Base-by-base conservation (phyloP, 352 stramenopile species). In the Phytophthora macrochlamydospora region DNA sequence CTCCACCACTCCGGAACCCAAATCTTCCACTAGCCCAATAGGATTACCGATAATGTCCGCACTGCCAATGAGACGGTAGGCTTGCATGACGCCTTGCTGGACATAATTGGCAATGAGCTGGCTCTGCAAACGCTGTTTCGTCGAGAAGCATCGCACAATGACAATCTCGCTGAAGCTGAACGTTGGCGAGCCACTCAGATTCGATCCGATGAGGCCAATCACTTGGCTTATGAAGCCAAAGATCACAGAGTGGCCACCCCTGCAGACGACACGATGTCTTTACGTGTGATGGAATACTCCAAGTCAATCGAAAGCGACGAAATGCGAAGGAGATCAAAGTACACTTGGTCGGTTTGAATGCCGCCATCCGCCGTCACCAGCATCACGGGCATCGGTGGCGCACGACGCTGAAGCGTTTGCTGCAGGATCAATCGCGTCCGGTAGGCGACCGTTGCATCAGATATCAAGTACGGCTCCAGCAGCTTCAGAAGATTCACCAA, bases 31-130 rank as follows among this genome's bases (percentile, higher is more conserved):
- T 29, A 96, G 65, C n/a, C 88, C 88, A 14, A 96, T 92, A 3
- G 88, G 88, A 56, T 96, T 92, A 24, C 88, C 88, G 31, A 96
- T 92, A 35, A 96, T 94, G 62, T 96, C 88, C 24, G 83, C 87
- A 65, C 86, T 94, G 24, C 85, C 88, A 52, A 96, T 74, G 35
- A 96, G 62, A 29, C 87, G 87, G 50, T 96, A 96, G 28, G 86
- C 88, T 44, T 96, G 88, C 69, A 93, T 69, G 18, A 96, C 85
- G 46, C 81, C 86, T 60, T 94, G 86, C 32, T 89, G 86, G 9
- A 92, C 77, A 46, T 92, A 96, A 57, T 94, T 93, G 61, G 90
- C 85, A 4, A 94, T 73, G 7, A 96, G 52, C 61, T 96, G 88
- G 59, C 64, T 92, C 51, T 92, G 79, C 28, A 96, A 68, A 4